Conservation (phyloP, 1,284 basidiomycete species). For the Ustilago nuda region DNA sequence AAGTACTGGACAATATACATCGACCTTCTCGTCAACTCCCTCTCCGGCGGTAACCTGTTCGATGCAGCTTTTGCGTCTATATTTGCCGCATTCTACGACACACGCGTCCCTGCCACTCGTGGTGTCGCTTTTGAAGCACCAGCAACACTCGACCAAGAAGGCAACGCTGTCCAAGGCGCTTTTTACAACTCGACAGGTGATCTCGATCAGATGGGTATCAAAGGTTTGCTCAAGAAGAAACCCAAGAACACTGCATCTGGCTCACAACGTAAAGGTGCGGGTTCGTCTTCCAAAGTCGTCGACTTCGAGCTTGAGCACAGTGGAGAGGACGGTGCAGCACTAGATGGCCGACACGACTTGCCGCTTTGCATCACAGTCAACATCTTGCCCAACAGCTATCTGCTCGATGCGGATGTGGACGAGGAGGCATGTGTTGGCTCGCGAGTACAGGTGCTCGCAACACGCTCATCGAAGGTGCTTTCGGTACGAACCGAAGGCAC, state of each 20-base stretch:
- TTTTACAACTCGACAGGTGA: slow-evolving; percentile 43
- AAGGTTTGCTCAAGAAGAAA: slow-evolving; percentile 53
- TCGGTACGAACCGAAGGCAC: slow-evolving; percentile 41
- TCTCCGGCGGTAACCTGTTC: slow-evolving; percentile 63
- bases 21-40: slow-evolving; percentile 57
- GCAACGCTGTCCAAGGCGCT: slow-evolving; percentile 36
- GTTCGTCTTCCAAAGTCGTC: slow-evolving; percentile 38
- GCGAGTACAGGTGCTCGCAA: slow-evolving; percentile 52
- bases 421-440: slow-evolving; percentile 55
- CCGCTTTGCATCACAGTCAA: slow-evolving; percentile 64
- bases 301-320: slow-evolving; percentile 62
- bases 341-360: slow-evolving; percentile 53
- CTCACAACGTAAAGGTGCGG: slow-evolving; percentile 4
- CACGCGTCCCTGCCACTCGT: slow-evolving; percentile 56
- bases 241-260: slow-evolving; percentile 27
- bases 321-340: slow-evolving; percentile 46
- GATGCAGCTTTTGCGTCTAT: slow-evolving; percentile 62
- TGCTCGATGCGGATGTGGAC: slow-evolving; percentile 60
- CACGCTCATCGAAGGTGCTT: slow-evolving; percentile 45
- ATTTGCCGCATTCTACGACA: slow-evolving; percentile 58
- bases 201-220: slow-evolving; percentile 57
- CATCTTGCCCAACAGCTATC: slow-evolving; percentile 49
- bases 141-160: slow-evolving; percentile 36
- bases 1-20: slow-evolving; percentile 63
- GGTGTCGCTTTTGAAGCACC: slow-evolving; percentile 58